Percentiles rank a stretch among this genome's conserved stretches.
Conservation (phyloP, 257 asterid genomes). For the Haberlea rhodopensis region DNA sequence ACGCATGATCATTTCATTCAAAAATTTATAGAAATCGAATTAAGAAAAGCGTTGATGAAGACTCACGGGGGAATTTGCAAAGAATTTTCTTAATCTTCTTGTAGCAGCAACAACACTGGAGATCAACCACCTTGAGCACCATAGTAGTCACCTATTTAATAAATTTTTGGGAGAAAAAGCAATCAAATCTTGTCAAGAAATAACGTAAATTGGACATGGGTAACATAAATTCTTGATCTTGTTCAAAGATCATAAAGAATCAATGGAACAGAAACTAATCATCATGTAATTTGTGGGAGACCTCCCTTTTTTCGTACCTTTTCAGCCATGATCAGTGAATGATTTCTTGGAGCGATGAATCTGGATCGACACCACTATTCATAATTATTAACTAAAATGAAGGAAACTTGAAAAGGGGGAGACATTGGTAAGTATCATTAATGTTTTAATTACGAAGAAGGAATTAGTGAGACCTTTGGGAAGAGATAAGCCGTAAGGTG, state of each 20-base stretch:
- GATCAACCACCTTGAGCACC: conserved; percentile 75
- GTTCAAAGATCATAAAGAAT: not conserved
- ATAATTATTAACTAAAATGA: conserved; percentile 9
- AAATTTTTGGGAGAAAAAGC: not conserved
- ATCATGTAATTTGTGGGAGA: too few species aligned
- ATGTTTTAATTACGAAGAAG: not conserved
- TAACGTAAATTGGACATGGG: not conserved
- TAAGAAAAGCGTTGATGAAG: not conserved
- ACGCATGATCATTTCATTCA: too few species aligned
- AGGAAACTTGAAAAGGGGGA: conserved; percentile 16
- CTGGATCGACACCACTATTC: not conserved
- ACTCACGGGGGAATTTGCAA: conserved; percentile 79
- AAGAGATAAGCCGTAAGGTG: not conserved
- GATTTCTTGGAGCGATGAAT: not conserved
- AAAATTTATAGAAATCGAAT: not conserved
- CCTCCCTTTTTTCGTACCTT: conserved; percentile 37
- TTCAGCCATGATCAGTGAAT: conserved; percentile 31
- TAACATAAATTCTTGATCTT: not conserved
- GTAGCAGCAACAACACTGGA: conserved; percentile 80
- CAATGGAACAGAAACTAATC: not conserved
- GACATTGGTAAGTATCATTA: not conserved
- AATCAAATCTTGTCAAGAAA: not conserved
- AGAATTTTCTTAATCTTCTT: conserved; percentile 78
- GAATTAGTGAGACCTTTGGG: not conserved
- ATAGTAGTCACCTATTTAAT: conserved; percentile 50